A percentile compares a stretch with the other conserved stretches of the same genome.
phyloP scores from a whole-genome alignment of 139 green algal species.

The Raphidocelis subcapitata region DNA sequence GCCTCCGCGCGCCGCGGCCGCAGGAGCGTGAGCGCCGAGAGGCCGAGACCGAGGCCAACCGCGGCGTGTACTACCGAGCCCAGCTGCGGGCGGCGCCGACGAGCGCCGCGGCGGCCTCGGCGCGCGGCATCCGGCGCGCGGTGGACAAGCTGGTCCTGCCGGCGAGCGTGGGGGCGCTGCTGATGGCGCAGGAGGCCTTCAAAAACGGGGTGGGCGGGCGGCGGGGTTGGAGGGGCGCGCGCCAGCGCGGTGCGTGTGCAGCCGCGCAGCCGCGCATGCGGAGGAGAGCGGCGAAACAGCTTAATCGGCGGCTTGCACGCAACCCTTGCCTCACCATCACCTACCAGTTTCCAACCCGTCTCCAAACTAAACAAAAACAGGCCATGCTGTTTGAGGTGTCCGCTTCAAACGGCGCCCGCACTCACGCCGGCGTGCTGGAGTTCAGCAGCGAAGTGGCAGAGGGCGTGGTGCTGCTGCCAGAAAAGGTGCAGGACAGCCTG shows the following conservation, averaged over 20 bases:
- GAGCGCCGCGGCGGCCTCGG: conserved; percentile 12
- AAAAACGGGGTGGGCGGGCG: conserved; percentile 53
- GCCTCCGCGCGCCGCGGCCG: background rate
- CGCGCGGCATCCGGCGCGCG: conserved; percentile 54
- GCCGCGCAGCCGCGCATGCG: no score
- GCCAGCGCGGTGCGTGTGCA: no score
- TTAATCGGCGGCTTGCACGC: no score
- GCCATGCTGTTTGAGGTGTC: conserved; percentile 73
- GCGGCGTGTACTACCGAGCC: conserved; percentile 47
- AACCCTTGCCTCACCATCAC: no score
- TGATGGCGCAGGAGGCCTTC: conserved; percentile 72
- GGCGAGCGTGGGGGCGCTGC: conserved; percentile 41
- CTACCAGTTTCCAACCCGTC: no score
- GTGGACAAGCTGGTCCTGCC: conserved; percentile 80
- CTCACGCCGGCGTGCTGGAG: conserved; percentile 74
- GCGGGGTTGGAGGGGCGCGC: background rate
- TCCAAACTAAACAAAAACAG: no score
- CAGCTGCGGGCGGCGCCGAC: conserved; percentile 46
- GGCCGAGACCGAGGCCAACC: conserved; percentile 47
- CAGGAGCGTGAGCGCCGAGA: conserved; percentile 38
- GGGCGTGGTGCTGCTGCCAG: conserved; percentile 62
- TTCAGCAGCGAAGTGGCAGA: conserved; percentile 68
- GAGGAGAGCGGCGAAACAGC: no score
- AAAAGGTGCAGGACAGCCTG: conserved; percentile 62
- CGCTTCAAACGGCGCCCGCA: conserved; percentile 25